Conservation (phyloP, 495 filamentous ascomycete genomes). For the Rostrohypoxylon terebratum region DNA sequence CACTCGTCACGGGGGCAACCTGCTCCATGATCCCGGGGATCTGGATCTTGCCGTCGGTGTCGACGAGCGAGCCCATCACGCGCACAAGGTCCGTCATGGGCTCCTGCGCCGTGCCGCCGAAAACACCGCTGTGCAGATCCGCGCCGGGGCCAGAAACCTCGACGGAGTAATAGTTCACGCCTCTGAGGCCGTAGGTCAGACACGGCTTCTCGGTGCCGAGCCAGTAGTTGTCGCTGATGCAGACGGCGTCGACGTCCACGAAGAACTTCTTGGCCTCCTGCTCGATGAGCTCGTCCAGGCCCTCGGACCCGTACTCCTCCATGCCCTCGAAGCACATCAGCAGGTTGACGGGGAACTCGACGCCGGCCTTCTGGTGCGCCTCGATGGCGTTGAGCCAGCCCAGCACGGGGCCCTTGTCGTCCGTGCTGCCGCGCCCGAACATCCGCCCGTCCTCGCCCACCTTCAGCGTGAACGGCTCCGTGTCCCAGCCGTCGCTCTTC, state of each 20-base stretch:
- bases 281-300: constrained; percentile 92
- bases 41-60: constrained; percentile 87
- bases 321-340: constrained; percentile 99
- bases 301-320: constrained; percentile 99
- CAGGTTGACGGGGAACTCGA: constrained; percentile 96
- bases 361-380: constrained; percentile 91
- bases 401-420: constrained; percentile 98
- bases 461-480: constrained; percentile 91
- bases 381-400: constrained; percentile 99
- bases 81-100: constrained; percentile 96
- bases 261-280: constrained; percentile 91
- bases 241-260: constrained; percentile 93
- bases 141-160: constrained; percentile 88
- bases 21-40: constrained; percentile 91
- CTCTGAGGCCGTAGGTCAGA: constrained; percentile 96
- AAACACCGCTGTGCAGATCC: constrained; percentile 96
- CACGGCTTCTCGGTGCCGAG: constrained; percentile 98
- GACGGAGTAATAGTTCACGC: constrained; percentile 95
- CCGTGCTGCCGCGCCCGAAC: constrained; percentile 94
- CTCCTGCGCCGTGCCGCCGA: constrained; percentile 94
- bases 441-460: constrained; percentile 91
- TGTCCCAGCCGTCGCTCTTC: constrained; percentile 95
- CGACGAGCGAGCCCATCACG: constrained; percentile 83
- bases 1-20: constrained; percentile 85
- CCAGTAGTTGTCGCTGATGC: constrained; percentile 99